Conservation (phyloP, 2,329 filamentous ascomycete genomes). For the Talaromyces sp. region DNA sequence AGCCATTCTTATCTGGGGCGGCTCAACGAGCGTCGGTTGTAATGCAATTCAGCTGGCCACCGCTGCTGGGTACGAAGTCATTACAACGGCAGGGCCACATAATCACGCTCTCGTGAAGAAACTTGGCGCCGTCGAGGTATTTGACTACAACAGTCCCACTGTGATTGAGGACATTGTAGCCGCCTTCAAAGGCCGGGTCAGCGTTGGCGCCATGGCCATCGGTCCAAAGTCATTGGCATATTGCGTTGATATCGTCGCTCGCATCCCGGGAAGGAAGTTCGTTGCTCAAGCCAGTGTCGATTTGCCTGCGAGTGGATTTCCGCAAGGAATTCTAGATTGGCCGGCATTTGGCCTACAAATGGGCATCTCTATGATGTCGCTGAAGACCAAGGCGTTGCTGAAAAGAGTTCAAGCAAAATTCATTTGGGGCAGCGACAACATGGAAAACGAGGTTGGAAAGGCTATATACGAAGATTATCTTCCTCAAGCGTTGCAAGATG, state of each 20-base stretch:
- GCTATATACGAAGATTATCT: slow-evolving; percentile 32
- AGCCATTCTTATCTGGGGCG: slow-evolving; percentile 51
- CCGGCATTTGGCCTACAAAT: slow-evolving; percentile 8
- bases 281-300: neutral
- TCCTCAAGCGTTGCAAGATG: slow-evolving; percentile 36
- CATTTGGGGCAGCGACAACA: slow-evolving; percentile 26
- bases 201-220: slow-evolving; percentile 18
- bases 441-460: slow-evolving; percentile 26
- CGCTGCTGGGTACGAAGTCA: slow-evolving; percentile 40
- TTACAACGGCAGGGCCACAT: slow-evolving; percentile 36
- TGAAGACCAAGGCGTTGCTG: slow-evolving; percentile 1
- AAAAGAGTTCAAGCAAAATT: slow-evolving; percentile 24
- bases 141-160: slow-evolving; percentile 41
- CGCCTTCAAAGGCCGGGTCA: slow-evolving; percentile 18
- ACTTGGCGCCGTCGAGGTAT: slow-evolving; percentile 45
- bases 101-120: slow-evolving; percentile 46
- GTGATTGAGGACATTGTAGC: slow-evolving; percentile 19
- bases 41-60: slow-evolving; percentile 44
- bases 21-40: slow-evolving; percentile 47
- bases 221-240: neutral
- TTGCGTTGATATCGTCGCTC: slow-evolving; percentile 13
- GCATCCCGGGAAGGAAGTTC: slow-evolving; percentile 12
- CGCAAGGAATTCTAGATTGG: slow-evolving; percentile 5
- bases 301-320: slow-evolving; percentile 18
- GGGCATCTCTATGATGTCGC: slow-evolving; percentile 7